Conservation (phyloP, 176 grass and related monocot species). For the Cocos nucifera region DNA sequence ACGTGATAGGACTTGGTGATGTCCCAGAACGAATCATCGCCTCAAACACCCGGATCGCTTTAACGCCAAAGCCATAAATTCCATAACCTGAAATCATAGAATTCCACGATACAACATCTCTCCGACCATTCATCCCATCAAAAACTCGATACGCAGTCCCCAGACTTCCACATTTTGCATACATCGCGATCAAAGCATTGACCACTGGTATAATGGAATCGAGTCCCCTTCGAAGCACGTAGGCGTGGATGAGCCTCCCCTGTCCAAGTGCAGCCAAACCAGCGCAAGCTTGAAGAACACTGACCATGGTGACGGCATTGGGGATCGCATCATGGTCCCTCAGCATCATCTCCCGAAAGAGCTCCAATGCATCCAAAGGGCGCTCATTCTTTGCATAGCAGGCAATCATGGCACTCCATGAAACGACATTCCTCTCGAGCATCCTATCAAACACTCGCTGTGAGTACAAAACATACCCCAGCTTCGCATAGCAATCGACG, state of each 20-base stretch:
- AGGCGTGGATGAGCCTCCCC: slow-evolving; percentile 53
- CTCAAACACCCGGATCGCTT: slow-evolving; percentile 42
- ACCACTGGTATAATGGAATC: slow-evolving; percentile 42
- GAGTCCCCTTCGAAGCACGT: slow-evolving; percentile 51
- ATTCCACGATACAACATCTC: slow-evolving; percentile 68
- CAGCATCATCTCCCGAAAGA: slow-evolving; percentile 66
- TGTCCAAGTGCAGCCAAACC: slow-evolving; percentile 38
- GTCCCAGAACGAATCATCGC: slow-evolving; percentile 44
- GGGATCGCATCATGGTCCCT: slow-evolving; percentile 37
- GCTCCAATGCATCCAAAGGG: slow-evolving; percentile 46
- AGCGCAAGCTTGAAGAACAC: slow-evolving; percentile 43
- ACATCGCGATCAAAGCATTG: slow-evolving; percentile 60
- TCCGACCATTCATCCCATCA: slow-evolving; percentile 30
- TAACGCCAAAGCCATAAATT: slow-evolving; percentile 40
- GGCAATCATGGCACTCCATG: slow-evolving; percentile 90
- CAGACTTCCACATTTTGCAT: slow-evolving; percentile 64
- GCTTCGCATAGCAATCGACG: slow-evolving; percentile 76
- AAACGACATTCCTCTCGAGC: slow-evolving; percentile 57
- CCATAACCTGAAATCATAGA: slow-evolving; percentile 64
- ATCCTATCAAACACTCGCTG: slow-evolving; percentile 48
- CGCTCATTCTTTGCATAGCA: slow-evolving; percentile 79
- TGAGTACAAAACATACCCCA: slow-evolving; percentile 34
- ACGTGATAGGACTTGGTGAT: slow-evolving; percentile 54
- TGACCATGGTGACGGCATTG: slow-evolving; percentile 52
- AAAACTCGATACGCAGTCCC: slow-evolving; percentile 28